Evolutionary conservation across 2,329 filamentous ascomycete species (phyloP).

Genomic region (Alternaria sp.): DNA sequence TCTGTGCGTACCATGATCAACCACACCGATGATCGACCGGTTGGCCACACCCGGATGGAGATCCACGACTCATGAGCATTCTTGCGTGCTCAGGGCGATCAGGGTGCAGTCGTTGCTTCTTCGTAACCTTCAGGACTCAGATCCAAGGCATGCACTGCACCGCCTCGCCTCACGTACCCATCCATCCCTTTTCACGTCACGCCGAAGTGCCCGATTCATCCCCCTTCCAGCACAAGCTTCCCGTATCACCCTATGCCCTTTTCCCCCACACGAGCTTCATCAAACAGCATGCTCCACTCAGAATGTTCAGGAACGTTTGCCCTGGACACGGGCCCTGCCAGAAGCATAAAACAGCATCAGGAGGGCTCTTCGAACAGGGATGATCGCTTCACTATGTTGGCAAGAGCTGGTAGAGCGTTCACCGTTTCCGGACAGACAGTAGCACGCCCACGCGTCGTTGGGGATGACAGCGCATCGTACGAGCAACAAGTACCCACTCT

Average conservation of each 20-base stretch:
- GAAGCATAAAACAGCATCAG: background rate
- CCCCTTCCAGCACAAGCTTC: background rate
- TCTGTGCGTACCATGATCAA: conserved; percentile 6
- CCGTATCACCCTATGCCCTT: background rate
- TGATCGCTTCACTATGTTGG: conserved; percentile 6
- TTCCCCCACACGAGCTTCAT: background rate
- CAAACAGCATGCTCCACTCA: conserved; percentile 6
- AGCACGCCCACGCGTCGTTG: conserved; percentile 11
- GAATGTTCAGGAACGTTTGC: background rate
- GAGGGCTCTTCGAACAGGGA: background rate
- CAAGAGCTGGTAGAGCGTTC: conserved; percentile 9
- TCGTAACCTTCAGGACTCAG: background rate
- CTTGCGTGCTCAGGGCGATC: conserved; percentile 9
- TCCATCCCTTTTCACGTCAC: conserved; percentile 1
- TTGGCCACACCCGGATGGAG: conserved; percentile 13
- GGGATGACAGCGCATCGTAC: conserved; percentile 15
- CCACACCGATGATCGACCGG: conserved; percentile 15
- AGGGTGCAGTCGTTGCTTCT: conserved; percentile 11
- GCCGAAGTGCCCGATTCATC: background rate
- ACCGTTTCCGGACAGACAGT: conserved; percentile 12
- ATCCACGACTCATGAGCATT: conserved; percentile 12
- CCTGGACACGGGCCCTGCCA: conserved; percentile 6
- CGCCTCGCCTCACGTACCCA: background rate
- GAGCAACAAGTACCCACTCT: conserved; percentile 4
- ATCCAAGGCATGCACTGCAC: conserved; percentile 5